Evolutionary conservation across 306 rosid species (phyloP).

Genomic region (Cucurbita ficifolia): DNA sequence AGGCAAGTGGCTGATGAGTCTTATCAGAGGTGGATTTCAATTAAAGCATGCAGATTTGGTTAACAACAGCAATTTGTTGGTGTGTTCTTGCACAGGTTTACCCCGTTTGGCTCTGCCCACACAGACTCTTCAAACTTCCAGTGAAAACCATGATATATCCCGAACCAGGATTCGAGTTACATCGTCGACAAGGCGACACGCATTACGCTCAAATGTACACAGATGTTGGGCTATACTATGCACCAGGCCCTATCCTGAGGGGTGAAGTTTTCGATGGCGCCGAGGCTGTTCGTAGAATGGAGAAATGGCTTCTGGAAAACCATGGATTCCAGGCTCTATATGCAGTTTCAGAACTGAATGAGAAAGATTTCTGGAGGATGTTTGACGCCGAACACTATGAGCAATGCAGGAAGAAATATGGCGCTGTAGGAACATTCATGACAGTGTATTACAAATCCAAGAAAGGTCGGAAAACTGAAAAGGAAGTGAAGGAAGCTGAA

Average conservation of each 20-base stretch:
- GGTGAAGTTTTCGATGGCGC: slow-evolving; percentile 86
- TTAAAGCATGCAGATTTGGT: neutral
- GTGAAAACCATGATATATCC: slow-evolving; percentile 72
- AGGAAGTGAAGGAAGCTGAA: slow-evolving; percentile 94
- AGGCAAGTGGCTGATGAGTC: neutral
- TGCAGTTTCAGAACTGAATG: slow-evolving; percentile 81
- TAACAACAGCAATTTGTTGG: neutral
- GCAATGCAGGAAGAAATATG: slow-evolving; percentile 60
- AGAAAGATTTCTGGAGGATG: slow-evolving; percentile 94
- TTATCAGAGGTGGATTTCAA: neutral
- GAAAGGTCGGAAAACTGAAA: slow-evolving; percentile 94
- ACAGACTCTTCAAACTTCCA: slow-evolving; percentile 63
- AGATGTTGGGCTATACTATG: slow-evolving; percentile 82
- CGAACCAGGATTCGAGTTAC: slow-evolving; percentile 88
- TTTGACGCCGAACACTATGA: slow-evolving; percentile 75
- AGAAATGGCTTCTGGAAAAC: slow-evolving; percentile 79
- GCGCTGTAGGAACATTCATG: slow-evolving; percentile 90
- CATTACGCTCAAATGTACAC: slow-evolving; percentile 79
- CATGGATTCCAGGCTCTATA: slow-evolving; percentile 89
- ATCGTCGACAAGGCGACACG: slow-evolving; percentile 84
- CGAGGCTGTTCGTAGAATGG: slow-evolving; percentile 66
- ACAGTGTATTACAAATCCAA: slow-evolving; percentile 86
- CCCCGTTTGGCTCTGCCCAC: slow-evolving; percentile 96
- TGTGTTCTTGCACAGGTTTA: slow-evolving; percentile 38
- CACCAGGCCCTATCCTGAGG: slow-evolving; percentile 89